Evolutionary conservation across 495 filamentous ascomycete genomes (phyloP).

Genomic region (Daldinia childiae): DNA sequence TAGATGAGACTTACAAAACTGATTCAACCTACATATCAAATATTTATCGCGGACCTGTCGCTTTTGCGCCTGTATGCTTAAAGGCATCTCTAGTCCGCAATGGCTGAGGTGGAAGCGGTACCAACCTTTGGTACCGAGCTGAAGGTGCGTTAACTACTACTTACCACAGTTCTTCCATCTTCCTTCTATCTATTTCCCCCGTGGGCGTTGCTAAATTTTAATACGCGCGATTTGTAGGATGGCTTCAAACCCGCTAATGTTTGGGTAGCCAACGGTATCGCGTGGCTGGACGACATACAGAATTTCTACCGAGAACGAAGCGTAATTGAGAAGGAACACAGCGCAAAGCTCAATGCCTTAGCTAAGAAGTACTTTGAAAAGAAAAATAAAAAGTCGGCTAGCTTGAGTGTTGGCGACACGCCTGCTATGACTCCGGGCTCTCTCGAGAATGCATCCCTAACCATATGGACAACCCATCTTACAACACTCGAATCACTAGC

Average conservation of each 20-base stretch:
- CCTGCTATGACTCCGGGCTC: conserved; percentile 94
- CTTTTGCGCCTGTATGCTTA: conserved; percentile 34
- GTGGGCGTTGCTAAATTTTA: conserved; percentile 26
- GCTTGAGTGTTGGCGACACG: conserved; percentile 91
- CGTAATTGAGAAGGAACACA: conserved; percentile 95
- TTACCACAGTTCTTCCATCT: not conserved
- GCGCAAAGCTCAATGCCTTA: conserved; percentile 81
- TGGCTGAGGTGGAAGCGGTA: conserved; percentile 78
- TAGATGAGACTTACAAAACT: conserved; percentile 23
- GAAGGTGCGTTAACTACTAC: conserved; percentile 67
- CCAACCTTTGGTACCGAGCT: conserved; percentile 89
- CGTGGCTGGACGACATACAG: conserved; percentile 96
- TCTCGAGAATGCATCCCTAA: conserved; percentile 93
- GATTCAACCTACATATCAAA: conserved; percentile 19
- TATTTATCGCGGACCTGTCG: conserved; percentile 9
- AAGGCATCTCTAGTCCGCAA: conserved; percentile 50
- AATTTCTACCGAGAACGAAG: conserved; percentile 96
- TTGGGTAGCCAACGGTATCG: conserved; percentile 89
- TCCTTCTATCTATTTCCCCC: not conserved
- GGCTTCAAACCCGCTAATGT: conserved; percentile 91
- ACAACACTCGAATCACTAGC: conserved; percentile 88
- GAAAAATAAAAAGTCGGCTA: conserved; percentile 89
- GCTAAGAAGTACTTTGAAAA: conserved; percentile 97
- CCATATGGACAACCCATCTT: conserved; percentile 95
- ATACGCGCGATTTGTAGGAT: conserved; percentile 66